These are phyloP conservation scores for Colletotrichum sp. DNA, from an alignment of 2,329 filamentous ascomycete genomes.

Conservation along the genomic window DNA sequence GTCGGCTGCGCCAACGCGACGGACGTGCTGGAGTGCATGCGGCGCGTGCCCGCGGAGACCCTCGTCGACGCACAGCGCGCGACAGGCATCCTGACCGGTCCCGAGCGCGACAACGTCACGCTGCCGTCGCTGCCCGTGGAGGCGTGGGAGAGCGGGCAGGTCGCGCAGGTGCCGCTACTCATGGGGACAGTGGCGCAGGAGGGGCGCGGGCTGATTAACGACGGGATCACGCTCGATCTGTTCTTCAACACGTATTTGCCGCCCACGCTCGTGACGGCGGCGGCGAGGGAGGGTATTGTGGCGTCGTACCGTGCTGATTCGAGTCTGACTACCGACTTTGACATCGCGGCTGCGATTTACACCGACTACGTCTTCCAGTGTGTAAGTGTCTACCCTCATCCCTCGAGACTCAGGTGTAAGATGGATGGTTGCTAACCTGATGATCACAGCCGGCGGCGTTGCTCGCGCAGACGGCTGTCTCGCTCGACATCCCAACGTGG, in stretches of 20 bases:
- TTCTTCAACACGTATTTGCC: conserved; percentile 26
- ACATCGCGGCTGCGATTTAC: conserved; percentile 28
- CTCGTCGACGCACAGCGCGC: conserved; percentile 18
- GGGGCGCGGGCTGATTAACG: conserved; percentile 25
- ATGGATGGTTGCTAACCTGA: neutral
- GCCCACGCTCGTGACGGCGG: neutral
- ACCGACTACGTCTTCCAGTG: conserved; percentile 31
- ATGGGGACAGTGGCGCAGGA: conserved; percentile 30
- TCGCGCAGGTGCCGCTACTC: conserved; percentile 28
- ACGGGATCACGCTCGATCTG: conserved; percentile 22
- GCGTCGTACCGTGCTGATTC: conserved; percentile 21
- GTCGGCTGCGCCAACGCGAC: conserved; percentile 21
- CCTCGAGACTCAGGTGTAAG: neutral
- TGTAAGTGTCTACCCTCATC: conserved; percentile 21
- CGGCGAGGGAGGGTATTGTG: conserved; percentile 14
- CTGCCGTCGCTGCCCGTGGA: neutral
- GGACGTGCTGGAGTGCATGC: neutral
- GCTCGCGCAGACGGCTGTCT: conserved; percentile 24
- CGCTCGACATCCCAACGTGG: conserved; percentile 27
- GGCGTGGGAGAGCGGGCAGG: conserved; percentile 23
- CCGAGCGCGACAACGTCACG: conserved; percentile 16
- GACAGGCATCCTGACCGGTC: neutral
- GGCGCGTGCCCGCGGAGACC: neutral
- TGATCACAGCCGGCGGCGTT: conserved; percentile 26
- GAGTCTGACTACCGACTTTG: conserved; percentile 25